phyloP scores from a whole-genome alignment of 176 grass and related monocot genomes.

The Aegilops umbellulata region DNA sequence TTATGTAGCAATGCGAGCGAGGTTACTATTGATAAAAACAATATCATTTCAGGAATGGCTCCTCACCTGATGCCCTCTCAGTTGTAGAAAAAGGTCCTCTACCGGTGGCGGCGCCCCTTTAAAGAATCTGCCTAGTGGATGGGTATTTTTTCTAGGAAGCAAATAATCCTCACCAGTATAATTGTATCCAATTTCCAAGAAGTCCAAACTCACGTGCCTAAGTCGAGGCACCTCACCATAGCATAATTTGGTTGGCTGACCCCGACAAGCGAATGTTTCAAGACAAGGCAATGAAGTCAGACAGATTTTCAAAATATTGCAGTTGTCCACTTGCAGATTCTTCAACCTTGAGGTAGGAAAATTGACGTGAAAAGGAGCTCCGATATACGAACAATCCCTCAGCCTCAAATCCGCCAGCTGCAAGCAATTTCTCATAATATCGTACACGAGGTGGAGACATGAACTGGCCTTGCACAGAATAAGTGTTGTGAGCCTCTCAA shows the following conservation, averaged over 20 bases:
- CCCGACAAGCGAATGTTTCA: constrained; percentile 5
- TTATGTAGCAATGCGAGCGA: background rate
- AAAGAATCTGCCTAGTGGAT: constrained; percentile 28
- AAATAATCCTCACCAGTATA: background rate
- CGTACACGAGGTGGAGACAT: too few species aligned
- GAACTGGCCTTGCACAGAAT: too few species aligned
- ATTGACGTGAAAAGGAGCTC: background rate
- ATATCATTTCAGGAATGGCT: background rate
- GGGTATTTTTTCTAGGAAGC: too few species aligned
- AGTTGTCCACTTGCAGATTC: constrained; percentile 12
- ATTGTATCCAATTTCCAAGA: background rate
- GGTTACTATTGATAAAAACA: background rate
- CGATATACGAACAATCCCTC: background rate
- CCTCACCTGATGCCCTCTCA: constrained; percentile 19
- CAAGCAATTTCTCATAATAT: background rate
- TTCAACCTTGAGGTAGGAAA: background rate
- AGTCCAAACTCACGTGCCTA: constrained; percentile 26
- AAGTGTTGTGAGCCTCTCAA: too few species aligned
- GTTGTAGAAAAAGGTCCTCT: constrained; percentile 28
- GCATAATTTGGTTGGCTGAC: constrained; percentile 3
- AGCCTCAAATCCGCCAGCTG: constrained; percentile 1
- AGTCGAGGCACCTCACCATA: constrained; percentile 11
- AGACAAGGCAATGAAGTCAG: constrained; percentile 7
- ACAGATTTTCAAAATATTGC: constrained; percentile 10
- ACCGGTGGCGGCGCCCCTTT: background rate